Evolutionary conservation across 1,139 yeast species (phyloP).

Genomic region (Yarrowia galli): DNA sequence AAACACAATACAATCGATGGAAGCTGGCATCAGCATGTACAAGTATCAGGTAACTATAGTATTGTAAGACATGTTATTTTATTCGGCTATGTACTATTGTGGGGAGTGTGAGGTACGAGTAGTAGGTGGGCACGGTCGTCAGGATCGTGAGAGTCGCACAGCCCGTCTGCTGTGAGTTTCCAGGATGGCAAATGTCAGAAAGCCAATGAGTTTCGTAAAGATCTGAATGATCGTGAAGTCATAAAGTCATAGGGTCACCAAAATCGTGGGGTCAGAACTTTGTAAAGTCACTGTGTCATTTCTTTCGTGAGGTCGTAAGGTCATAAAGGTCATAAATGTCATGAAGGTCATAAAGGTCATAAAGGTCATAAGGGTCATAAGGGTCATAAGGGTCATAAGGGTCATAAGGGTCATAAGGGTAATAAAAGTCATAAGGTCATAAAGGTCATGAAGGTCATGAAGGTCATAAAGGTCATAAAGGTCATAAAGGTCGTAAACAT

Average conservation of each 20-base stretch:
- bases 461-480: constrained; percentile 1
- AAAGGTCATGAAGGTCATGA: not conserved
- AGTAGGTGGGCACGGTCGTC: constrained; percentile 1
- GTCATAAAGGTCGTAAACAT: constrained; percentile 5
- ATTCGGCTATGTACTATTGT: too few species aligned
- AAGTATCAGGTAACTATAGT: too few species aligned
- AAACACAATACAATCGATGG: too few species aligned
- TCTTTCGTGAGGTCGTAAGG: constrained; percentile 18
- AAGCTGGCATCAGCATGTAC: too few species aligned
- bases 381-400: not conserved
- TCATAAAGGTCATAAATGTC: constrained; percentile 12
- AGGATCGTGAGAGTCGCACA: constrained; percentile 14
- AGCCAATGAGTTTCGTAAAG: not conserved
- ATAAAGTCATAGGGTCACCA: not conserved
- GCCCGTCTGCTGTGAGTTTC: not conserved
- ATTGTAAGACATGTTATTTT: too few species aligned
- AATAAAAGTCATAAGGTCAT: not conserved
- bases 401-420: not conserved
- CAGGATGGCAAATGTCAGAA: not conserved
- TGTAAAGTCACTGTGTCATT: not conserved
- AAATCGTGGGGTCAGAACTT: not conserved
- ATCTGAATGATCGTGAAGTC: constrained; percentile 6
- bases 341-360: constrained; percentile 1
- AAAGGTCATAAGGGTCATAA: not conserved
- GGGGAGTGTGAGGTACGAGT: too few species aligned